Evolutionary conservation across 495 filamentous ascomycete species (phyloP).

Genomic region (Annulohypoxylon nitens): DNA sequence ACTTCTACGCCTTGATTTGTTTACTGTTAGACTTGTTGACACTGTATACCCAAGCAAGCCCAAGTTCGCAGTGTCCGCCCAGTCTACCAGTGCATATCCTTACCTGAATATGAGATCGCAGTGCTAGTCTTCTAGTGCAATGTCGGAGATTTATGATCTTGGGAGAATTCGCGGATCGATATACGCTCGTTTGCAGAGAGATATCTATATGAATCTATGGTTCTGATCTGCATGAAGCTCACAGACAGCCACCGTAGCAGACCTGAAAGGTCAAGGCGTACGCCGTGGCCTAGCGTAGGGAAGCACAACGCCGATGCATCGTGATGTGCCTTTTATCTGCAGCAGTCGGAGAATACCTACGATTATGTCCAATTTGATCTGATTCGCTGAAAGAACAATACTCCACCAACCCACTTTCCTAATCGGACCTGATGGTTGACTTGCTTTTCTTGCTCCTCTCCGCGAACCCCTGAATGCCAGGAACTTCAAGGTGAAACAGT

Average conservation of each 20-base stretch:
- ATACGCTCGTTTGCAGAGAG: background rate
- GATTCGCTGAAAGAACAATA: constrained; percentile 20
- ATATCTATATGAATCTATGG: background rate
- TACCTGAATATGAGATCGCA: background rate
- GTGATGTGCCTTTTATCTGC: constrained; percentile 23
- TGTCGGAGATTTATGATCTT: constrained; percentile 1
- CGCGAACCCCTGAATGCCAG: constrained; percentile 25
- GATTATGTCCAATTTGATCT: constrained; percentile 2
- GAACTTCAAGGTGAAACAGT: constrained; percentile 30
- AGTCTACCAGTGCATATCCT: background rate
- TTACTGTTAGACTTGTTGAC: too few relatives aligned
- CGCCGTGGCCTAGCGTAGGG: background rate
- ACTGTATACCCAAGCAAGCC: too few relatives aligned
- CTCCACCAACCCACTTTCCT: constrained; percentile 27
- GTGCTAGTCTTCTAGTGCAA: background rate
- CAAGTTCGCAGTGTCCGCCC: too few relatives aligned
- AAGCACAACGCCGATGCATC: constrained; percentile 18
- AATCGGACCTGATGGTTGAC: constrained; percentile 6
- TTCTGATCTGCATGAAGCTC: background rate
- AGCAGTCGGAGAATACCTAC: constrained; percentile 15
- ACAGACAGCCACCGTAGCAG: constrained; percentile 4
- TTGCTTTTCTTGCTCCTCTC: background rate
- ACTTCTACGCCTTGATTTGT: too few relatives aligned
- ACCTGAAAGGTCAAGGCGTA: constrained; percentile 5
- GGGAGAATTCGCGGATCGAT: background rate